Evolutionary conservation across 306 rosid genomes (phyloP), one percentile per base, ranked within the genome.

Genomic region (Cotoneaster glaucophyllus): DNA sequence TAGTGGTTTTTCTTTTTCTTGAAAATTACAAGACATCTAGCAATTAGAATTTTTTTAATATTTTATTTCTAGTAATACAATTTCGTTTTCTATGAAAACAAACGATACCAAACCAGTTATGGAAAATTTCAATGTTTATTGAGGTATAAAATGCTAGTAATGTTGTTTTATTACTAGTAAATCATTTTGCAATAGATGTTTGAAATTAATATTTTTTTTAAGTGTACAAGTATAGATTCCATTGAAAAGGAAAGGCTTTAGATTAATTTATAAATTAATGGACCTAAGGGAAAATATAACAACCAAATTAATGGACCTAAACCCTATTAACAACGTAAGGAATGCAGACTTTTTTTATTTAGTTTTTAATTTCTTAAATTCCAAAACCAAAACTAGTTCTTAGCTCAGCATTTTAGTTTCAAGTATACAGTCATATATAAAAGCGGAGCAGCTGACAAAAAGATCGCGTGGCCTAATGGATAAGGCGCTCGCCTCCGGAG

Each of bases 401-500:
- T 61, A 26, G 1, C 2, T 4, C 21, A 12, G 12, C 39, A 26
- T 62, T 12, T 28, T 19, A 15, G 15, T 6, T 28, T 14, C 0
- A 4, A 0, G 2, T 26, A 1, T 9, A 0, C 0, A 1, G 0
- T 12, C 19, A 26, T 18, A 31, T 19, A 11, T 0, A 21, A 21
- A 59, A 4, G 44, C 1, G 25, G 39, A 14, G 0, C 0, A 0
- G 6, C 0, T 0, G 0, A 4, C 2, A 24, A 5, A 0, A 0
- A 0, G 91, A 87, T 89, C 91, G 97, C 93, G 93, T 91, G 94
- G 94, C 97, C 94, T 89, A 91, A 87, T 87, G 94, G 94, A 91
- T 91, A 91, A 91, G 97, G 97, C 97, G 92, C 97, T 89, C 93
- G 94, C 94, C 97, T 89, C 97, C 92, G 94, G 92, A 91, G 94